phyloP scores from a whole-genome alignment of 1,284 basidiomycete species.

The Pseudozyma pruni region DNA sequence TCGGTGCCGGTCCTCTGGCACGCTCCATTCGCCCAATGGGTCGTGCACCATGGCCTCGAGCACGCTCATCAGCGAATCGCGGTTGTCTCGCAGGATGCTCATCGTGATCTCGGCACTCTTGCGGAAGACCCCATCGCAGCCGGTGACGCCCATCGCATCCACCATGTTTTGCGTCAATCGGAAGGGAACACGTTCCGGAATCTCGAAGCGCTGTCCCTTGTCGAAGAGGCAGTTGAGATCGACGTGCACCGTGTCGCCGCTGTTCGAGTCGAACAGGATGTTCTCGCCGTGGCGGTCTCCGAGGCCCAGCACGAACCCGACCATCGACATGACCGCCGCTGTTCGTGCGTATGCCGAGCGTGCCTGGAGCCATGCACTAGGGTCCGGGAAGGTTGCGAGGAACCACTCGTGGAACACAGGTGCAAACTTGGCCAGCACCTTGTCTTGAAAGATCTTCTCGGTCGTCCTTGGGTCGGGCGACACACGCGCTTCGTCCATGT shows the following conservation, averaged over 20 bases:
- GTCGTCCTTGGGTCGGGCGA: constrained; percentile 70
- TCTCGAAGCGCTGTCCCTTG: constrained; percentile 86
- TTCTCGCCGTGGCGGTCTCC: constrained; percentile 98
- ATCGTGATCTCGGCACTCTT: constrained; percentile 92
- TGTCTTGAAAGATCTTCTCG: constrained; percentile 74
- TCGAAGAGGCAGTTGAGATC: constrained; percentile 99
- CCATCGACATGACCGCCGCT: constrained; percentile 97
- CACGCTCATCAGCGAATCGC: constrained; percentile 93
- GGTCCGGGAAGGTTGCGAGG: constrained; percentile 94
- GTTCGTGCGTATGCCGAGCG: constrained; percentile 88
- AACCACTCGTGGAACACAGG: constrained; percentile 99
- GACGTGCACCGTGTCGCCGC: constrained; percentile 93
- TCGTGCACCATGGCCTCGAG: constrained; percentile 98
- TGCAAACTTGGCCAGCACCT: constrained; percentile 74
- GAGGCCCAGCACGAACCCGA: constrained; percentile 95
- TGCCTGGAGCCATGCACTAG: constrained; percentile 90
- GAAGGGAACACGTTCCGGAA: constrained; percentile 93
- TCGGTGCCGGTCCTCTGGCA: constrained; percentile 68
- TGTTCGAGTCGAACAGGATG: constrained; percentile 87
- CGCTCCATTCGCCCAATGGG: constrained; percentile 95
- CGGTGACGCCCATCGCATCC: constrained; percentile 91
- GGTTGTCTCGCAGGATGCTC: constrained; percentile 86
- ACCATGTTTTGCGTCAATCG: constrained; percentile 93
- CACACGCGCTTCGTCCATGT: constrained; percentile 75
- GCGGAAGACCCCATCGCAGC: constrained; percentile 92